Evolutionary conservation across 768 basidiomycete genomes (phyloP).

Genomic region (Boletus vinaceobasis): DNA sequence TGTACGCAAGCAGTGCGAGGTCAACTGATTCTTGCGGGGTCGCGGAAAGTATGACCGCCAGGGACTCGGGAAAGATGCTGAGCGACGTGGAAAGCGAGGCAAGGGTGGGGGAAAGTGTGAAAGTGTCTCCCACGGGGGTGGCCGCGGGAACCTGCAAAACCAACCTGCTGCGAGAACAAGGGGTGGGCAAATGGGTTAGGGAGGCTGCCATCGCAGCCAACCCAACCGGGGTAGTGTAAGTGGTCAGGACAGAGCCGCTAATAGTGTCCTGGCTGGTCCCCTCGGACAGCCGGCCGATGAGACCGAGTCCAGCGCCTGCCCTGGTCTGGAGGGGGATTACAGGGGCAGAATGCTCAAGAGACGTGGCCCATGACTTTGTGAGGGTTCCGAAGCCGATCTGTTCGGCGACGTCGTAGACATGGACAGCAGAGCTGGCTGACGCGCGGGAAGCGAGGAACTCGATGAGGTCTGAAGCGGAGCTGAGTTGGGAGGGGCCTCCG

Average conservation of each 20-base stretch:
- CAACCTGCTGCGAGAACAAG: constrained; percentile 62
- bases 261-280: constrained; percentile 69
- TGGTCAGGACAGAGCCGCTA: constrained; percentile 61
- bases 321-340: constrained; percentile 77
- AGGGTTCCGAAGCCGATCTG: constrained; percentile 78
- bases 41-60: constrained; percentile 77
- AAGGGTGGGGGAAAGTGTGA: constrained; percentile 76
- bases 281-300: constrained; percentile 77
- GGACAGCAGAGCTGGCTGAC: constrained; percentile 60
- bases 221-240: constrained; percentile 81
- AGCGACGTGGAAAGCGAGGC: constrained; percentile 60
- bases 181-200: constrained; percentile 65
- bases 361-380: constrained; percentile 61
- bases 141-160: constrained; percentile 82
- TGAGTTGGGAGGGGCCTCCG: constrained; percentile 2
- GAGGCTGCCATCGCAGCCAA: constrained; percentile 80
- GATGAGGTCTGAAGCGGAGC: constrained; percentile 57
- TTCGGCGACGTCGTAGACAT: constrained; percentile 80
- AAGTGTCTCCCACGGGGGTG: constrained; percentile 58
- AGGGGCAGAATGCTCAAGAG: constrained; percentile 41
- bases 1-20: constrained; percentile 74
- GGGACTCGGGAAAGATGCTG: constrained; percentile 57
- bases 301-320: constrained; percentile 75
- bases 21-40: constrained; percentile 81
- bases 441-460: constrained; percentile 64